Evolutionary conservation across 176 grass and related monocot species (phyloP).

Genomic region (Saccharum officinarum): DNA sequence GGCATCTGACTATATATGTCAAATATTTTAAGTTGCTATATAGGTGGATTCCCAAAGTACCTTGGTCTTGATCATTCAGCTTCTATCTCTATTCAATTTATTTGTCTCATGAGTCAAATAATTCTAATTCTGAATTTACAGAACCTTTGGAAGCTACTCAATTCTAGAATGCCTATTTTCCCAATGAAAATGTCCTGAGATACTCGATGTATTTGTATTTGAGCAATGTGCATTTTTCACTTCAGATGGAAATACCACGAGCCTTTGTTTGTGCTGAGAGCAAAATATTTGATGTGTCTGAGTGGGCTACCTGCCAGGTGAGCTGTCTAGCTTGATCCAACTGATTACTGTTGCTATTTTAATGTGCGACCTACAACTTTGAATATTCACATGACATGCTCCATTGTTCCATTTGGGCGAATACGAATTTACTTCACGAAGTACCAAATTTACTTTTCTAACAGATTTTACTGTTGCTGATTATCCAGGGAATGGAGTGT

Average conservation of each 20-base stretch:
- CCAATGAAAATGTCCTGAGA: not conserved
- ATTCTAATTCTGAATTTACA: conserved; percentile 16
- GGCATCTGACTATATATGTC: not conserved
- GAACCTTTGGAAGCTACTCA: conserved; percentile 20
- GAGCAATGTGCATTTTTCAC: conserved; percentile 30
- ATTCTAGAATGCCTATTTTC: conserved; percentile 15
- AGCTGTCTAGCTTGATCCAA: not conserved
- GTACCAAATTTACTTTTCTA: not conserved
- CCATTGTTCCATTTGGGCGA: not conserved
- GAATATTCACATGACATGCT: not conserved
- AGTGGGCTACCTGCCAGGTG: conserved; percentile 99
- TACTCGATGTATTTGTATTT: conserved; percentile 4
- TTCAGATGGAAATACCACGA: conserved; percentile 94
- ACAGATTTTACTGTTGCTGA: conserved; percentile 24
- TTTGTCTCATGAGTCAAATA: conserved; percentile 3
- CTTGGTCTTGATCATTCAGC: not conserved
- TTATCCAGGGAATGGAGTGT: conserved; percentile 89
- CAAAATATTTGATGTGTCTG: conserved; percentile 99
- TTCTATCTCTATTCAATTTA: not conserved
- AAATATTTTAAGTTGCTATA: conserved; percentile 12
- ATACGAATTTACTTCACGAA: not conserved
- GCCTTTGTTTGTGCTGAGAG: conserved; percentile 99
- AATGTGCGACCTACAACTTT: not conserved
- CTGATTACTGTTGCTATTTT: not conserved
- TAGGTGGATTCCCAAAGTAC: conserved; percentile 6